A percentile compares a stretch with the other conserved stretches of the same genome.
Conservation (phyloP, 768 basidiomycete species). For the Termitomyces sp. region DNA sequence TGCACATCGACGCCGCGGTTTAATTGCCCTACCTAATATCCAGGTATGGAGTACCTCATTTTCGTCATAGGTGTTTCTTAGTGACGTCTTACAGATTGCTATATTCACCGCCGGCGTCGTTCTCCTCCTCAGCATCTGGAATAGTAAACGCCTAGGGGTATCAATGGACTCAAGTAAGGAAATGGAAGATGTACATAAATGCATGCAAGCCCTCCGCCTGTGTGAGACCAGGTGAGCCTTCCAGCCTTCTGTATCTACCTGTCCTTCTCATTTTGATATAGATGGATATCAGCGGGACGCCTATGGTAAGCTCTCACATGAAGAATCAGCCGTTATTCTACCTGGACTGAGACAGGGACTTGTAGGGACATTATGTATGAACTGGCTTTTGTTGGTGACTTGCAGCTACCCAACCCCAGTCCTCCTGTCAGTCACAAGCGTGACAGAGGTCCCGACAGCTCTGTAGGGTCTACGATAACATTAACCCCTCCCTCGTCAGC, state of each 20-base stretch:
- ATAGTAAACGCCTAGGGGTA: slow-evolving; percentile 45
- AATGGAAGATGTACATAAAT: slow-evolving; percentile 60
- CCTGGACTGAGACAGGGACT: slow-evolving; percentile 12
- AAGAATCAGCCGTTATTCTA: neutral
- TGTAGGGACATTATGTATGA: slow-evolving; percentile 70
- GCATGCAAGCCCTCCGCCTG: slow-evolving; percentile 46
- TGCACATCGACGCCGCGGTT: slow-evolving; percentile 37
- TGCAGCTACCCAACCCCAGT: slow-evolving; percentile 57
- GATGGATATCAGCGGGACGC: slow-evolving; percentile 42
- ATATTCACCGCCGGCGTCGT: slow-evolving; percentile 49
- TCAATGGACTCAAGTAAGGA: slow-evolving; percentile 46
- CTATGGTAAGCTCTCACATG: slow-evolving; percentile 29
- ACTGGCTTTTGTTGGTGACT: slow-evolving; percentile 64
- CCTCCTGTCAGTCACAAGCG: slow-evolving; percentile 53
- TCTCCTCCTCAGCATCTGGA: slow-evolving; percentile 66
- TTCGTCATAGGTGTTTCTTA: neutral
- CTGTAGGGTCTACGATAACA: slow-evolving; percentile 18
- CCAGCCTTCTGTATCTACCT: neutral
- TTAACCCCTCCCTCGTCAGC: slow-evolving; percentile 2
- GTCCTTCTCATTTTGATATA: neutral
- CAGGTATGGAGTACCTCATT: slow-evolving; percentile 24
- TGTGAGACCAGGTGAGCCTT: slow-evolving; percentile 29
- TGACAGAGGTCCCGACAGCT: slow-evolving; percentile 54
- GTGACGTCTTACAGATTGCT: slow-evolving; percentile 23
- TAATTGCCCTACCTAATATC: slow-evolving; percentile 24